phyloP scores from a whole-genome alignment of 352 stramenopile species.

The Stramenopiles sp. region DNA sequence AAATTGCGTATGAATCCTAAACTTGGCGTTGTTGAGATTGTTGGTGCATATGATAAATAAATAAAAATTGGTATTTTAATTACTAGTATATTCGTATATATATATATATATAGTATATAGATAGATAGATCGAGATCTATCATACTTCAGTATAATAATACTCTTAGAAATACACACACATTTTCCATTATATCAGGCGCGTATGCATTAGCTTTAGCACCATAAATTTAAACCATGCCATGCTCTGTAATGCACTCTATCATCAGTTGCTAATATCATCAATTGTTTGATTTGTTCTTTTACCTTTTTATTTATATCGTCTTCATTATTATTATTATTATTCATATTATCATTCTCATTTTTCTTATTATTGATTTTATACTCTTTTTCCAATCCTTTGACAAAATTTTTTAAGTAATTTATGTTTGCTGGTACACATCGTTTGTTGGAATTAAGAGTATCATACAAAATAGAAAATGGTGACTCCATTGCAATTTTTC shows the following conservation, averaged over 20 bases:
- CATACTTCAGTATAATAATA: too few species aligned
- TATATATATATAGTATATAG: too few species aligned
- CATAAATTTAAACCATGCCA: neutral
- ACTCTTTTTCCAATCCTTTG: neutral
- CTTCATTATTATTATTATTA: neutral
- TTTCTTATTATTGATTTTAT: neutral
- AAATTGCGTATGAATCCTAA: constrained; percentile 5
- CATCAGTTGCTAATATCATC: neutral
- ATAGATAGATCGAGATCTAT: too few species aligned
- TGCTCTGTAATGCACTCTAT: neutral
- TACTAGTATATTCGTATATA: too few species aligned
- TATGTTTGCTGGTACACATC: neutral
- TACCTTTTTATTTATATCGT: neutral
- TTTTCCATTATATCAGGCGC: too few species aligned
- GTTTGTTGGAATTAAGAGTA: neutral
- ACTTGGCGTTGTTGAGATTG: neutral
- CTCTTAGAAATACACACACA: too few species aligned
- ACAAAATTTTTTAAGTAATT: too few species aligned
- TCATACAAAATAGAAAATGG: neutral
- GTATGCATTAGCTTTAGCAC: too few species aligned
- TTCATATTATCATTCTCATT: neutral
- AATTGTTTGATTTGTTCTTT: neutral
- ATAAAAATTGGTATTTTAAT: too few species aligned
- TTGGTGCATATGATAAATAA: neutral
- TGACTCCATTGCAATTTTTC: neutral